These are phyloP conservation scores for Yarrowia sp. DNA, from an alignment of 805 yeast species.

Conservation along the genomic window DNA sequence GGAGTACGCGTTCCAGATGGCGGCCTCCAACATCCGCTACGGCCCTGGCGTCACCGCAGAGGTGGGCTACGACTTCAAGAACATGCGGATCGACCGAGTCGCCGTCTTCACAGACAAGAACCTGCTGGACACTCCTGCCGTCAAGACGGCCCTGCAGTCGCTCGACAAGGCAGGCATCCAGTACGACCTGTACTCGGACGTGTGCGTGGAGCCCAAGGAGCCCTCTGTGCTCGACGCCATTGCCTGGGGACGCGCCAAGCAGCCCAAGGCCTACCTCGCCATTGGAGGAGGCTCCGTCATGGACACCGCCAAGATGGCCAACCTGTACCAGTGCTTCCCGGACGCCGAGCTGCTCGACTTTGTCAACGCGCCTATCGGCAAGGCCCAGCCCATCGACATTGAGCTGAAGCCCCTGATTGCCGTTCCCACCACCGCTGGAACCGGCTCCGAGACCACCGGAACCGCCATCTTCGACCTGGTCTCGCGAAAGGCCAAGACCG, in stretches of 20 bases:
- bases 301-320: slow-evolving; percentile 47
- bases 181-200: slow-evolving; percentile 41
- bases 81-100: slow-evolving; percentile 38
- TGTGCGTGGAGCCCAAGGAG: slow-evolving; percentile 43
- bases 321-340: slow-evolving; percentile 44
- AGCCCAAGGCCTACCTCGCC: slow-evolving; percentile 45
- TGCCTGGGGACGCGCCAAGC: slow-evolving; percentile 39
- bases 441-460: slow-evolving; percentile 49
- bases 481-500: slow-evolving; percentile 44
- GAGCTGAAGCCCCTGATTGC: slow-evolving; percentile 44
- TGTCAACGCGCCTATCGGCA: slow-evolving; percentile 45
- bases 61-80: slow-evolving; percentile 42
- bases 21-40: slow-evolving; percentile 42
- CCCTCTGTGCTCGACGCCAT: slow-evolving; percentile 40
- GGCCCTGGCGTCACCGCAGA: slow-evolving; percentile 44
- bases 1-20: slow-evolving; percentile 45
- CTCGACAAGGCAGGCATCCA: slow-evolving; percentile 40
- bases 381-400: slow-evolving; percentile 40
- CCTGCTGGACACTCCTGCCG: slow-evolving; percentile 37
- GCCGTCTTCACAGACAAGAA: slow-evolving; percentile 43
- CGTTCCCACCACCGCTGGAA: slow-evolving; percentile 49
- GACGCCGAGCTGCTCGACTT: slow-evolving; percentile 45
- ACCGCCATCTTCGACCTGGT: slow-evolving; percentile 47
- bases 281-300: slow-evolving; percentile 51
- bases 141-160: slow-evolving; percentile 38